phyloP scores from a whole-genome alignment of 2,329 filamentous ascomycete species.

The Westerdykella ornata region DNA sequence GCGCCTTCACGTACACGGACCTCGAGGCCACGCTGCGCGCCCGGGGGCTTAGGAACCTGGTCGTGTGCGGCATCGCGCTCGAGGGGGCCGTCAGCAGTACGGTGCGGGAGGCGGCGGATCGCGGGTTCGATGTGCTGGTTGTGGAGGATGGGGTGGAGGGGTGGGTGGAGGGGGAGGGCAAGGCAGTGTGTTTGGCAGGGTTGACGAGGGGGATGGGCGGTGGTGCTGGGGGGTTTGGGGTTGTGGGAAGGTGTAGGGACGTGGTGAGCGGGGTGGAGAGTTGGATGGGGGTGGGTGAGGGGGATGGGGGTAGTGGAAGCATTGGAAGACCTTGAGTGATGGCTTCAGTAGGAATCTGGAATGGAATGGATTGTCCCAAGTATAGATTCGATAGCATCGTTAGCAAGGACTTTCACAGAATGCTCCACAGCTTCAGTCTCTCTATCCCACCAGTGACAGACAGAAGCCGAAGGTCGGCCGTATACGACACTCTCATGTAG shows the following conservation, averaged over 20 bases:
- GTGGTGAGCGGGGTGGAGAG: constrained; percentile 21
- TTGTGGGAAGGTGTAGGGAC: constrained; percentile 2
- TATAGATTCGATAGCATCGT: too few relatives aligned
- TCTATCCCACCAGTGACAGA: too few relatives aligned
- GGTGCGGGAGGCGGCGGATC: constrained; percentile 51
- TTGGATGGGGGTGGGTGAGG: constrained; percentile 11
- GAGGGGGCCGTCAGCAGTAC: constrained; percentile 52
- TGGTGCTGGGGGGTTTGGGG: constrained; percentile 22
- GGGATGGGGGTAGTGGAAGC: background rate
- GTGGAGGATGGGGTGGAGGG: constrained; percentile 44
- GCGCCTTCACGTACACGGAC: constrained; percentile 50
- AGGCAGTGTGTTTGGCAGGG: constrained; percentile 24
- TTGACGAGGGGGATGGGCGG: constrained; percentile 25
- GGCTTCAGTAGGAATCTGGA: too few relatives aligned
- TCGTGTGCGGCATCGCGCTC: constrained; percentile 50
- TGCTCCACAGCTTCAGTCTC: too few relatives aligned
- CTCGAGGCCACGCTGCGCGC: constrained; percentile 48
- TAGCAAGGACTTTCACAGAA: too few relatives aligned
- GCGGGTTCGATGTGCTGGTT: constrained; percentile 49
- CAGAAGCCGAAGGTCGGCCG: too few relatives aligned
- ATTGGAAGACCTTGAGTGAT: too few relatives aligned
- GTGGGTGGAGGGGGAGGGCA: constrained; percentile 20
- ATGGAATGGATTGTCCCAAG: too few relatives aligned
- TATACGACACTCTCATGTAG: too few relatives aligned
- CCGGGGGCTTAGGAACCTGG: constrained; percentile 48